Evolutionary conservation across 2,329 filamentous ascomycete genomes (phyloP), one percentile per base, ranked within the genome.

Genomic region (Gremmenia infestans): DNA sequence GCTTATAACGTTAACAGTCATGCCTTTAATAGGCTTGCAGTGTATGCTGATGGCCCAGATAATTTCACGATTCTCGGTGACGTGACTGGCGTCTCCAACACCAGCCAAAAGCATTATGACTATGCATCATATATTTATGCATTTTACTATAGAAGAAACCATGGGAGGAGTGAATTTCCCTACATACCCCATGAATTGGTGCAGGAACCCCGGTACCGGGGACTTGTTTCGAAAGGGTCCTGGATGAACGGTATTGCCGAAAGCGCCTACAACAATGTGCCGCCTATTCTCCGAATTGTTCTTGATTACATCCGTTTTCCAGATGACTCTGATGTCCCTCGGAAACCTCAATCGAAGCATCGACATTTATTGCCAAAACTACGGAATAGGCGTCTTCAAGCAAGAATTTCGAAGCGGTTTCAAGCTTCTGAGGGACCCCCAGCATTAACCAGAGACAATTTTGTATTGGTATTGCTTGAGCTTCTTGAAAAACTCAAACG

Each of bases 401-500:
- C 45, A 15, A 28, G 54, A 3, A 46, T 60, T 36, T 53, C 58
- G 8, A 55, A 55, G 45, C 58, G 53, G 46, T 55, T 60, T 25
- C 52, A 45, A 17, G n/a, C 25, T 5, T 25, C 46, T 25, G 19
- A 39, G 11, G 32, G 35, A 2, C 42, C 11, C 9, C 19, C 2
- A 45, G 12, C n/a, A 12, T 2, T 56, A 5, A 56, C 51, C 5
- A 56, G 48, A 48, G 48, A 46, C 25, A 22, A 53, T 17, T 54
- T 62, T 35, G 42, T 62, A 19, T 6, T 52, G 5, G 48, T 49
- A 4, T 32, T 58, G 19, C 22, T 58, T 5, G 53, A 62, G 6
- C 22, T 62, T 25, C 46, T 62, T 2, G 57, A 53, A 49, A 42
- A 55, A 3, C 14, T 62, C 47, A 62, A 62, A 43, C 7, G 12